Conservation (phyloP, 345 rosid species). For the Aquilaria malaccensis region DNA sequence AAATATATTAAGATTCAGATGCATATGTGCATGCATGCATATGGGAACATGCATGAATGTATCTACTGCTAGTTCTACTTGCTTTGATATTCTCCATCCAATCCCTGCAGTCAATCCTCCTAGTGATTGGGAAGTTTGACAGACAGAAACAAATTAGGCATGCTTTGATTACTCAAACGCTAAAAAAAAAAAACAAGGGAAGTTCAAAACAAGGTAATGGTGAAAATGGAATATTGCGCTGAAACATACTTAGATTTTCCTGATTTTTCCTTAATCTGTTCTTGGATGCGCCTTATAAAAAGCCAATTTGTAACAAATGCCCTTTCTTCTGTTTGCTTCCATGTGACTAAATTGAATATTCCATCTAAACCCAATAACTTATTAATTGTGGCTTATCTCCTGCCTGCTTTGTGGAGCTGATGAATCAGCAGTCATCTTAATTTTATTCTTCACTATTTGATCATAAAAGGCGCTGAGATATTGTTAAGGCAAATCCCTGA, state of each 20-base stretch:
- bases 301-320: conserved; percentile 76
- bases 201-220: not conserved
- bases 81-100: no score
- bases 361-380: conserved; percentile 78
- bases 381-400: conserved; percentile 43
- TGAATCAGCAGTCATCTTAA: conserved; percentile 66
- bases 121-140: no score
- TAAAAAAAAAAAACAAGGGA: not conserved
- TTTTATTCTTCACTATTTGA: conserved; percentile 76
- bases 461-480: conserved; percentile 65
- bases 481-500: conserved; percentile 77
- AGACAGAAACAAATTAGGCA: no score
- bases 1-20: no score
- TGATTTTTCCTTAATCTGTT: conserved; percentile 79
- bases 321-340: conserved; percentile 77
- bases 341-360: conserved; percentile 70
- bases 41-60: no score
- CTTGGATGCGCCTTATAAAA: conserved; percentile 76
- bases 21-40: no score
- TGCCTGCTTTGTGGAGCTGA: conserved; percentile 64
- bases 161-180: no score
- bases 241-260: conserved; percentile 69
- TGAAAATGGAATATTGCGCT: not conserved
- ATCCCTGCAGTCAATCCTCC: no score
- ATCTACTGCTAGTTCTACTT: no score